phyloP scores from a whole-genome alignment of 169 alveolate genomes.

The Cryptosporidium xiaoi region DNA sequence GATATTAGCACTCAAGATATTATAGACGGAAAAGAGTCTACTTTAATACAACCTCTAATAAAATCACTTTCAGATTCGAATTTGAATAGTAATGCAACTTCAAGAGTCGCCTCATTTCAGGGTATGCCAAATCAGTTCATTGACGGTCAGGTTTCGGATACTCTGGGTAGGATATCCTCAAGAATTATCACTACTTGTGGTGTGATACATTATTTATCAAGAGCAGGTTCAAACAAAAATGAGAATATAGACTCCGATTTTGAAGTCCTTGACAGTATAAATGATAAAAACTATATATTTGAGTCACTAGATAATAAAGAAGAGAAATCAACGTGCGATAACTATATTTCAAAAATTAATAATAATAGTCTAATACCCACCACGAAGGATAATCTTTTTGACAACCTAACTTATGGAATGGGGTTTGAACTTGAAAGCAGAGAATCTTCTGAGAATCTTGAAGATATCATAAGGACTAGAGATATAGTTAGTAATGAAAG shows the following conservation, averaged over 20 bases:
- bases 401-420: background rate
- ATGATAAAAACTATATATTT: background rate
- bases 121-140: constrained; percentile 6
- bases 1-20: constrained; percentile 14
- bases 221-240: background rate
- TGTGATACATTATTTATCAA: constrained; percentile 18
- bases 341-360: background rate
- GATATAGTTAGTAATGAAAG: background rate
- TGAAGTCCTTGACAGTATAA: background rate
- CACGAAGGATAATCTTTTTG: background rate
- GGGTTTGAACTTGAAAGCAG: constrained; percentile 18
- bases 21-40: constrained; percentile 1
- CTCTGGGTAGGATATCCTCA: constrained; percentile 26
- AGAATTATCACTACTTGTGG: constrained; percentile 39
- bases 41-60: constrained; percentile 6
- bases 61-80: constrained; percentile 34
- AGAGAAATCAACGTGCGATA: constrained; percentile 4
- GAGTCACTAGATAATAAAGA: constrained; percentile 24
- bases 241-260: background rate
- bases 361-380: background rate
- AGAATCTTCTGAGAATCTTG: constrained; percentile 42
- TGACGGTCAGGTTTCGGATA: constrained; percentile 41
- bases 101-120: constrained; percentile 24
- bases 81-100: constrained; percentile 19
- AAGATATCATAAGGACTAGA: background rate